Conservation (phyloP, 2,329 filamentous ascomycete species). For the Verticillium tricorpus region DNA sequence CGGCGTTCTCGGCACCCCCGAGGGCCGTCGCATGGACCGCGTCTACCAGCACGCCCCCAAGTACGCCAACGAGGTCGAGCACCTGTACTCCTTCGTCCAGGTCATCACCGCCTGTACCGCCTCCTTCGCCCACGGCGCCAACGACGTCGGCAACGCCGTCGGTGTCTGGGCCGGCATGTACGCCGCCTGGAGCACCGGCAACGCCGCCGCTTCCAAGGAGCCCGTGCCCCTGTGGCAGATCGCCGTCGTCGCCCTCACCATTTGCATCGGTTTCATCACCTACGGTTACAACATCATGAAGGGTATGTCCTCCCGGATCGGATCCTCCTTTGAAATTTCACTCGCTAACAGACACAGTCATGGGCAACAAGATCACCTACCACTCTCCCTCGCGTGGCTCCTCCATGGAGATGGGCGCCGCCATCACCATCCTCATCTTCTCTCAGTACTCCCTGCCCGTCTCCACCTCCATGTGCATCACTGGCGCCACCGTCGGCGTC, state of each 20-base stretch:
- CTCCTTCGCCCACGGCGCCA: constrained; percentile 72
- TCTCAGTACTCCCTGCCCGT: constrained; percentile 72
- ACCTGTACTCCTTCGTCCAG: constrained; percentile 64
- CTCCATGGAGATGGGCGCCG: constrained; percentile 77
- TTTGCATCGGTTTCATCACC: constrained; percentile 65
- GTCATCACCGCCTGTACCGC: constrained; percentile 66
- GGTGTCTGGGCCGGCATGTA: constrained; percentile 69
- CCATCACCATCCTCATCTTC: constrained; percentile 71
- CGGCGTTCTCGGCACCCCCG: constrained; percentile 66
- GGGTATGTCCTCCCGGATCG: constrained; percentile 37
- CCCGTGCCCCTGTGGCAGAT: constrained; percentile 72
- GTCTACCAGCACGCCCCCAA: constrained; percentile 62
- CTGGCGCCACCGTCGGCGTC: constrained; percentile 72
- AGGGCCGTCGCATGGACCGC: constrained; percentile 65
- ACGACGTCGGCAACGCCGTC: constrained; percentile 70
- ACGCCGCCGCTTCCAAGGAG: constrained; percentile 56
- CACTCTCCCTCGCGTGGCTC: constrained; percentile 54
- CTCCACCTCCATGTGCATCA: constrained; percentile 77
- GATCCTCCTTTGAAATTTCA: neutral
- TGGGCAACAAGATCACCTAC: constrained; percentile 78
- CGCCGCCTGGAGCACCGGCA: constrained; percentile 60
- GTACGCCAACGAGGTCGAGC: constrained; percentile 67
- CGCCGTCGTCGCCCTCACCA: constrained; percentile 59
- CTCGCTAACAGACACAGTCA: constrained; percentile 42
- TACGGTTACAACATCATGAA: constrained; percentile 87